Evolutionary conservation across 192 early-diverging fungal species (phyloP).

Genomic region (Backusella macrospora): DNA sequence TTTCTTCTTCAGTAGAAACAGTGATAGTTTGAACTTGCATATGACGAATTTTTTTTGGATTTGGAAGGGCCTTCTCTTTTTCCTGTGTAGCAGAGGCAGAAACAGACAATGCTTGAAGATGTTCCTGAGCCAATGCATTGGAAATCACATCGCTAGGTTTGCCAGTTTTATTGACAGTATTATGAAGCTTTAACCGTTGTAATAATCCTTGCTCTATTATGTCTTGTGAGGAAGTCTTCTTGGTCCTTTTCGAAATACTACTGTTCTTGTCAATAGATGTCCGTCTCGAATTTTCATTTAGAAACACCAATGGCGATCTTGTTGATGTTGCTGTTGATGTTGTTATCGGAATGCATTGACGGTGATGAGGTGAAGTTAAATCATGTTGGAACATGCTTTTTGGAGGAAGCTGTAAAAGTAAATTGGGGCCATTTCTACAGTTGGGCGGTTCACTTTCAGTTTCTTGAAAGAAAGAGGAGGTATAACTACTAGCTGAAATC

Average conservation of each 20-base stretch:
- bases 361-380: not conserved
- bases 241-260: not conserved
- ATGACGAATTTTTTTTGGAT: slow-evolving; percentile 32
- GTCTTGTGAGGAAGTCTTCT: slow-evolving; percentile 1
- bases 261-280: not conserved
- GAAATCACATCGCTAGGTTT: slow-evolving; percentile 26
- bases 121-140: slow-evolving; percentile 25
- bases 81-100: not conserved
- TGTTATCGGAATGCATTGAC: not conserved
- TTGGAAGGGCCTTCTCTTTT: not conserved
- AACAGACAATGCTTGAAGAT: slow-evolving; percentile 25
- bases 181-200: slow-evolving; percentile 14
- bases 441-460: not conserved
- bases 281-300: not conserved
- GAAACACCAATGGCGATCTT: not conserved
- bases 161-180: not conserved
- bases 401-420: slow-evolving; percentile 4
- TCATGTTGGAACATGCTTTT: not conserved
- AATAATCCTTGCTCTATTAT: slow-evolving; percentile 15
- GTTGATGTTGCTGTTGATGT: not conserved
- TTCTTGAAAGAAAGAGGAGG: slow-evolving; percentile 3
- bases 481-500: not conserved
- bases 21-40: slow-evolving; percentile 38
- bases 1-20: not conserved
- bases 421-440: not conserved